Conservation (phyloP, 768 basidiomycete genomes). For the Gautieria morchelliformis region DNA sequence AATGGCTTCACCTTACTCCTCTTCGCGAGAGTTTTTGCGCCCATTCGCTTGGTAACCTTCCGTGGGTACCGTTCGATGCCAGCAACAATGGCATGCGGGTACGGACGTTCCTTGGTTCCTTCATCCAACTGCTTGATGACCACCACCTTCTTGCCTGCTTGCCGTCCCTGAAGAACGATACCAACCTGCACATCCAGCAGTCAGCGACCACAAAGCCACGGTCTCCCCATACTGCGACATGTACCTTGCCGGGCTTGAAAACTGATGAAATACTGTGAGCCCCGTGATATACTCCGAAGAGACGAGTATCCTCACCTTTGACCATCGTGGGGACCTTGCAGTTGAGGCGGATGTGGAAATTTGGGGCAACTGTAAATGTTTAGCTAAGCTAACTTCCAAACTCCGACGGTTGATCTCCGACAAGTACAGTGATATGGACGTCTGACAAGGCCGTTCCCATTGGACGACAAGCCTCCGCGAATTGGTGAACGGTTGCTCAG, state of each 20-base stretch:
- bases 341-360: slow-evolving; percentile 6
- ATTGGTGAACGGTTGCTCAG: too few relatives aligned
- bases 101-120: slow-evolving; percentile 91
- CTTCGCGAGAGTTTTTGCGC: slow-evolving; percentile 84
- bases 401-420: neutral
- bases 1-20: slow-evolving; percentile 99
- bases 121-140: slow-evolving; percentile 98
- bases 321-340: slow-evolving; percentile 11
- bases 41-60: slow-evolving; percentile 97
- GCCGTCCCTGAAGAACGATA: slow-evolving; percentile 97
- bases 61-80: slow-evolving; percentile 97
- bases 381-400: slow-evolving; percentile 5
- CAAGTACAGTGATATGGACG: too few relatives aligned
- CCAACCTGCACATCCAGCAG: slow-evolving; percentile 50
- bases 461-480: too few relatives aligned
- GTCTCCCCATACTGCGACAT: slow-evolving; percentile 5
- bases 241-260: slow-evolving; percentile 91
- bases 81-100: slow-evolving; percentile 97
- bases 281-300: neutral
- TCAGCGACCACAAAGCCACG: neutral
- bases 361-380: slow-evolving; percentile 10
- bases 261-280: slow-evolving; percentile 33
- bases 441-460: too few relatives aligned
- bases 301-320: slow-evolving; percentile 10
- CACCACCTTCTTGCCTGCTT: slow-evolving; percentile 99